A percentile compares a stretch with the other conserved stretches of the same genome.
Conservation (phyloP, 2,329 filamentous ascomycete genomes). For the Cladosporium sp. region DNA sequence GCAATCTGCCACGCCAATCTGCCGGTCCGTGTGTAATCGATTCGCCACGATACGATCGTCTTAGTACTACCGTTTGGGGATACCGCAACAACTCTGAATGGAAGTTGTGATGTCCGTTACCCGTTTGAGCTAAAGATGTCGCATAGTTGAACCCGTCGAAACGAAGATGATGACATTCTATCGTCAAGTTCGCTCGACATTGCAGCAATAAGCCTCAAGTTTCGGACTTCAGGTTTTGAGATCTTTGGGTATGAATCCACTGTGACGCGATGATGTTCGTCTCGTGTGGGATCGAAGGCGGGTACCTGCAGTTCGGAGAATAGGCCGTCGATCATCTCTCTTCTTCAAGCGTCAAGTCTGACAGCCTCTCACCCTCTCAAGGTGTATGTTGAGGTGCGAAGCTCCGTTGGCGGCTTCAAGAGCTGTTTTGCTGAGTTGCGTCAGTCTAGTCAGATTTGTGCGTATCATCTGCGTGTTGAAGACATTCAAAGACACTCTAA, state of each 20-base stretch:
- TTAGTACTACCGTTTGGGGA: neutral
- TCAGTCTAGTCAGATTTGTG: neutral
- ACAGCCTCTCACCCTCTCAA: neutral
- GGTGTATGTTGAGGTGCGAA: neutral
- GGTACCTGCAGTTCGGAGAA: slow-evolving; percentile 3
- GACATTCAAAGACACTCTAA: neutral
- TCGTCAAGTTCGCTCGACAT: neutral
- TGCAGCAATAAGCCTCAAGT: neutral
- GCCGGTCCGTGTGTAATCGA: neutral
- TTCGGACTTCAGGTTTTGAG: neutral
- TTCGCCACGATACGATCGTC: neutral
- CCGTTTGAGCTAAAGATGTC: neutral
- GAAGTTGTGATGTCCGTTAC: neutral
- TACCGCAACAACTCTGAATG: neutral
- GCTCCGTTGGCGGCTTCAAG: neutral
- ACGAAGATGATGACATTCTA: neutral
- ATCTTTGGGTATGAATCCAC: neutral
- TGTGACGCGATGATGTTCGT: neutral
- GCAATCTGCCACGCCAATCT: neutral
- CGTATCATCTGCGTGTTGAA: neutral
- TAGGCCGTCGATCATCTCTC: neutral
- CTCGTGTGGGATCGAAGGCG: neutral
- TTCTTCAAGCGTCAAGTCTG: neutral
- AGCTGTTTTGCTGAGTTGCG: neutral
- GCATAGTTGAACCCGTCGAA: neutral